Evolutionary conservation across 2,329 filamentous ascomycete species (phyloP).

Genomic region (Colletotrichum tofieldiae): DNA sequence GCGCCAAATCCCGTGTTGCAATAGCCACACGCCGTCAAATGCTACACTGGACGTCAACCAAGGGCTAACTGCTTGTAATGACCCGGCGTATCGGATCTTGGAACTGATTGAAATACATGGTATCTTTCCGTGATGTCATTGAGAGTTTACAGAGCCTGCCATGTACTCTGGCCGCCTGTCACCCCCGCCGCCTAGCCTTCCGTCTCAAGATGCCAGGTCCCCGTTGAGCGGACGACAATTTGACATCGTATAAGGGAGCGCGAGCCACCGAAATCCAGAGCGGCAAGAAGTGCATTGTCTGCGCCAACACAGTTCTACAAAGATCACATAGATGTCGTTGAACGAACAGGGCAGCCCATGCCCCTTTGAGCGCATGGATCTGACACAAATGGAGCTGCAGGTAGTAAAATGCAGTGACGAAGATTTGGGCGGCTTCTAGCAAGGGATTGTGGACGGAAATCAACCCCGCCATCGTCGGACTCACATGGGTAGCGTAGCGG

Average conservation of each 20-base stretch:
- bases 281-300: not conserved
- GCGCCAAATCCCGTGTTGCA: not conserved
- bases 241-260: not conserved
- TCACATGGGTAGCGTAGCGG: not conserved
- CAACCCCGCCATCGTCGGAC: constrained; percentile 19
- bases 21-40: not conserved
- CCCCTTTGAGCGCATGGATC: not conserved
- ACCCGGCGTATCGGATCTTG: not conserved
- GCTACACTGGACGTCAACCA: not conserved
- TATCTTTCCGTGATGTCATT: too few relatives aligned
- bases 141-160: too few relatives aligned
- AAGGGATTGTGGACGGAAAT: not conserved
- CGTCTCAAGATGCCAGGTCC: not conserved
- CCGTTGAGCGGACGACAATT: not conserved
- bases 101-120: too few relatives aligned
- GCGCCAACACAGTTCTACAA: too few relatives aligned
- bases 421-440: not conserved
- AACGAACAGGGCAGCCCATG: not conserved
- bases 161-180: not conserved
- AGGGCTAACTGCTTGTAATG: not conserved
- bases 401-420: not conserved
- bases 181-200: not conserved
- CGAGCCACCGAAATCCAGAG: not conserved
- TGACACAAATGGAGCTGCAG: not conserved
- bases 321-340: not conserved